A percentile compares a stretch with the other conserved stretches of the same genome.
These are phyloP conservation scores for Pseudogymnoascus sp. DNA, from an alignment of 2,329 filamentous ascomycete species.

Conservation along the genomic window DNA sequence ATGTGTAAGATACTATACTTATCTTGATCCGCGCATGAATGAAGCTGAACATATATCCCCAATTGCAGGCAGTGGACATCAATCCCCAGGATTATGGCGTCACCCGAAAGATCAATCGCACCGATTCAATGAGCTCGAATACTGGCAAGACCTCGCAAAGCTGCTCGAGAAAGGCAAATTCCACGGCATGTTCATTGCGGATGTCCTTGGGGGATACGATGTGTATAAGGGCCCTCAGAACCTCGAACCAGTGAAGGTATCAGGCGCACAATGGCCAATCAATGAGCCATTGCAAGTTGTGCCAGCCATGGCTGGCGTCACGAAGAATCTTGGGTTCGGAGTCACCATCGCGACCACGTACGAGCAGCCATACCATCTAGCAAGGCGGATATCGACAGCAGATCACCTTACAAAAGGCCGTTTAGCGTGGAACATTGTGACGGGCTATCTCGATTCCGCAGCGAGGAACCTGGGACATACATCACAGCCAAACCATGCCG, in stretches of 20 bases:
- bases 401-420: conserved; percentile 62
- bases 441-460: conserved; percentile 60
- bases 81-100: conserved; percentile 53
- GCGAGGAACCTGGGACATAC: conserved; percentile 55
- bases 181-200: conserved; percentile 61
- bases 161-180: conserved; percentile 56
- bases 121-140: conserved; percentile 52
- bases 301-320: conserved; percentile 61
- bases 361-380: conserved; percentile 61
- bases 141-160: conserved; percentile 56
- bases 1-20: conserved; percentile 32
- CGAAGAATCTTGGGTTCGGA: conserved; percentile 60
- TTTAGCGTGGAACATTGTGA: conserved; percentile 49
- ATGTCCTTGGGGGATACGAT: conserved; percentile 62
- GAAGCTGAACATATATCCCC: conserved; percentile 26
- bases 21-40: conserved; percentile 9
- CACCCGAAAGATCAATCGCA: conserved; percentile 59
- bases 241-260: conserved; percentile 52
- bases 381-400: conserved; percentile 55
- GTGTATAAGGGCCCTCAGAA: conserved; percentile 58
- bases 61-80: conserved; percentile 40
- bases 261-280: conserved; percentile 65
- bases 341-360: conserved; percentile 64
- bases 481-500: conserved; percentile 57
- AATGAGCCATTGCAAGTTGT: conserved; percentile 60